Percentiles rank a stretch among this genome's conserved stretches.
Evolutionary conservation across 768 basidiomycete genomes (phyloP).

Genomic region (Rhodotorula sphaerocarpa): DNA sequence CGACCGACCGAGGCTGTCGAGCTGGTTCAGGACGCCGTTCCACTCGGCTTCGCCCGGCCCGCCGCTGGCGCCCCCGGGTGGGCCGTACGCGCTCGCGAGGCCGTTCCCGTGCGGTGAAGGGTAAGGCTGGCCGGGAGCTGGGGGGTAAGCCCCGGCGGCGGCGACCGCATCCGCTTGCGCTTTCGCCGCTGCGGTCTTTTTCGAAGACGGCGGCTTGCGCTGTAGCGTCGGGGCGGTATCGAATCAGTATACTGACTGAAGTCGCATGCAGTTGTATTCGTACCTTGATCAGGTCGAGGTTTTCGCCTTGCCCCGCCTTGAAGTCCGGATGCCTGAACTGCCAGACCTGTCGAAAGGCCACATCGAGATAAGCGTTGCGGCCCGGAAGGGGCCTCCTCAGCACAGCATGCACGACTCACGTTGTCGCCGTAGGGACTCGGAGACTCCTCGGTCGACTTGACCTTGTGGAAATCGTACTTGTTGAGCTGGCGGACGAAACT

Average conservation of each 20-base stretch:
- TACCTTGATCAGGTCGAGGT: constrained; percentile 54
- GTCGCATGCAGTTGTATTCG: neutral
- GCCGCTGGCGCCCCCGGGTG: neutral
- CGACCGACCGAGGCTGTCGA: constrained; percentile 49
- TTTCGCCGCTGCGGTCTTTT: neutral
- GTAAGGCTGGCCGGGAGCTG: no score
- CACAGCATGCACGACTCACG: no score
- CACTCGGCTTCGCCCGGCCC: constrained; percentile 33
- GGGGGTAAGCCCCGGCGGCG: neutral
- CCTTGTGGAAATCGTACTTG: constrained; percentile 95
- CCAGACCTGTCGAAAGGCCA: no score
- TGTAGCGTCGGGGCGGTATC: neutral
- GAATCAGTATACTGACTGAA: no score
- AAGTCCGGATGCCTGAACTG: constrained; percentile 50
- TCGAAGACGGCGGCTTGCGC: constrained; percentile 28
- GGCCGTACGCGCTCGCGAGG: neutral
- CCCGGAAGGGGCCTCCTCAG: no score
- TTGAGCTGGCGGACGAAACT: constrained; percentile 86
- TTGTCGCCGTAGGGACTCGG: constrained; percentile 54
- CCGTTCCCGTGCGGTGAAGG: neutral
- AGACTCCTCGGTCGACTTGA: constrained; percentile 69
- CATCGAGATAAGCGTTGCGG: no score
- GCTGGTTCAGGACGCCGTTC: constrained; percentile 48
- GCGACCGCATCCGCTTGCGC: neutral
- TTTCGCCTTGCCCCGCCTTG: constrained; percentile 52